Percentiles rank a stretch among this genome's conserved stretches.
These are phyloP conservation scores for Avena sativa DNA, from an alignment of 176 grass and related monocot genomes.

Conservation along the genomic window DNA sequence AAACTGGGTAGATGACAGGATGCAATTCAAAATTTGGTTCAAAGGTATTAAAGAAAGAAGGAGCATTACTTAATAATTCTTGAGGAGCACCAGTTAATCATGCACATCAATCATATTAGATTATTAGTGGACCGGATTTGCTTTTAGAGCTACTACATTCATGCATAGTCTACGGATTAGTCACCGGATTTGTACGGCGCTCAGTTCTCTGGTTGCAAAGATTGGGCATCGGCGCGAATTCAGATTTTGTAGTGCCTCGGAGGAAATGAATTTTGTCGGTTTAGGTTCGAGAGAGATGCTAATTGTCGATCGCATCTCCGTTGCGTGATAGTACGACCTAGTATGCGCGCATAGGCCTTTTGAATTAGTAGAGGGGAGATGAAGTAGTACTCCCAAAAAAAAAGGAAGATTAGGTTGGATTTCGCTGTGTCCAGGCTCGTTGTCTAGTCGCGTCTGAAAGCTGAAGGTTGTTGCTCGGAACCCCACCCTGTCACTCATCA, in stretches of 20 bases:
- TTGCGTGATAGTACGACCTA: too few relatives aligned
- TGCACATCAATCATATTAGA: background rate
- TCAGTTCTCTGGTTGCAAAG: background rate
- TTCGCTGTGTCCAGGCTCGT: background rate
- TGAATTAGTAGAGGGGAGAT: too few relatives aligned
- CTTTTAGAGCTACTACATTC: slow-evolving; percentile 42
- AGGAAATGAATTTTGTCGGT: background rate
- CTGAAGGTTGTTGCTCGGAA: background rate
- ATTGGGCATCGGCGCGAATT: too few relatives aligned
- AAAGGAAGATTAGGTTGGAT: background rate
- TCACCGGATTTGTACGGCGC: slow-evolving; percentile 1
- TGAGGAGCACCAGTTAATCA: slow-evolving; percentile 28
- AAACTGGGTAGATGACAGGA: background rate
- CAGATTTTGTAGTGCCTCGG: too few relatives aligned
- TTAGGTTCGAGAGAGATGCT: background rate
- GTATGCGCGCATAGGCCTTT: too few relatives aligned
- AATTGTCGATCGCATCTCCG: too few relatives aligned
- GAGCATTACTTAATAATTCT: background rate
- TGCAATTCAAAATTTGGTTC: background rate
- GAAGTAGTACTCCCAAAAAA: too few relatives aligned
- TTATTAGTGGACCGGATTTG: background rate
- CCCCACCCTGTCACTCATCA: background rate
- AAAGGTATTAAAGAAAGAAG: background rate
- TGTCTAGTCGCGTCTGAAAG: slow-evolving; percentile 16
- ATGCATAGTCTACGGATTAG: slow-evolving; percentile 5